Percentiles rank a stretch among this genome's conserved stretches.
Evolutionary conservation across 2,329 filamentous ascomycete genomes (phyloP).

Genomic region (Chlorencoelia australis): DNA sequence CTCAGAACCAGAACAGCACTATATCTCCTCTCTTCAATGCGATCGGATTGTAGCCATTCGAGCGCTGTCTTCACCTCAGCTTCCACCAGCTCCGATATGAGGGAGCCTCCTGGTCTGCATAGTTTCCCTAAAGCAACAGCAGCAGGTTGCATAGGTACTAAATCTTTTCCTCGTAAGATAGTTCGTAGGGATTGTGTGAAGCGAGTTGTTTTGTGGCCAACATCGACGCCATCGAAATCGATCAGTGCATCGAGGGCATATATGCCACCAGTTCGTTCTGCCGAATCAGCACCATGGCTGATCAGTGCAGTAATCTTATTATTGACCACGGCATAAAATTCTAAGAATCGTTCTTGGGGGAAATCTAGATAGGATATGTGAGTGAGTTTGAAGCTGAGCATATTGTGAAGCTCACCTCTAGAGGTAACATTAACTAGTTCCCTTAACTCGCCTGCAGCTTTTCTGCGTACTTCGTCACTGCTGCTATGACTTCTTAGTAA

Average conservation of each 20-base stretch:
- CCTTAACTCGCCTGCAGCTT: conserved; percentile 26
- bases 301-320: conserved; percentile 62
- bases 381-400: background rate
- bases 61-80: conserved; percentile 93
- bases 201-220: conserved; percentile 84
- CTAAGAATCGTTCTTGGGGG: conserved; percentile 65
- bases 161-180: conserved; percentile 83
- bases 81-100: conserved; percentile 92
- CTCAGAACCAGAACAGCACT: conserved; percentile 84
- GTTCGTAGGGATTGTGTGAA: conserved; percentile 86
- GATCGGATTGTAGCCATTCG: conserved; percentile 93
- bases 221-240: conserved; percentile 92
- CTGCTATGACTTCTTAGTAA: conserved; percentile 11
- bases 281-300: conserved; percentile 74
- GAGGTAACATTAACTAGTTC: conserved; percentile 26
- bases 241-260: conserved; percentile 87
- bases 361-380: conserved; percentile 46
- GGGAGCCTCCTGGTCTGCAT: conserved; percentile 81
- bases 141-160: conserved; percentile 80
- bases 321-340: conserved; percentile 58
- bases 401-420: conserved; percentile 20
- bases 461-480: conserved; percentile 26
- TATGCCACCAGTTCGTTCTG: conserved; percentile 84
- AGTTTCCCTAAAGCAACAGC: conserved; percentile 83
- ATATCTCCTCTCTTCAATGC: conserved; percentile 86